Conservation (phyloP, 176 grass and related monocot genomes). For the Oryza rufipogon region DNA sequence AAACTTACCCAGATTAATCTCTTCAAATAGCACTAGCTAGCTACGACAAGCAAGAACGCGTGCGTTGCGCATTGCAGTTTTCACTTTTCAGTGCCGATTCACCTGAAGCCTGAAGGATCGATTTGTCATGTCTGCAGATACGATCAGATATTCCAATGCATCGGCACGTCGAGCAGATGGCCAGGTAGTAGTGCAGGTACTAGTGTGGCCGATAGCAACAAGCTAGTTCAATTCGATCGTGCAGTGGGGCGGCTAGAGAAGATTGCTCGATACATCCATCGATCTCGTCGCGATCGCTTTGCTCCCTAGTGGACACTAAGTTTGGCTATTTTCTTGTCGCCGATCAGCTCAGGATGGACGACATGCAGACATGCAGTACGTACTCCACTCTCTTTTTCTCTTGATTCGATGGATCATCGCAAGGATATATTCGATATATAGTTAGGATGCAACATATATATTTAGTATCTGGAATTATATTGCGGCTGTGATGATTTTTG, state of each 20-base stretch:
- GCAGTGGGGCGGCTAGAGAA: slow-evolving; percentile 29
- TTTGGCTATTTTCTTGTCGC: slow-evolving; percentile 3
- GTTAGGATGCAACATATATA: neutral
- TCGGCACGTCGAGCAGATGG: neutral
- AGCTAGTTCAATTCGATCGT: neutral
- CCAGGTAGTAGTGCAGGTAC: neutral
- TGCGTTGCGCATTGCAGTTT: neutral
- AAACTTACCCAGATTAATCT: neutral
- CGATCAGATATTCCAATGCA: slow-evolving; percentile 39
- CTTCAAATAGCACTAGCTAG: neutral
- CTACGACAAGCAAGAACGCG: neutral
- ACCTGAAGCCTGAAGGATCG: neutral
- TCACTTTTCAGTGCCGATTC: neutral
- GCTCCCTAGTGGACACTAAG: slow-evolving; percentile 6
- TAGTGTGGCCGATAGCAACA: slow-evolving; percentile 24
- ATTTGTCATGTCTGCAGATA: slow-evolving; percentile 47
- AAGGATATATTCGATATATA: neutral
- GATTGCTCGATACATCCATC: slow-evolving; percentile 18
- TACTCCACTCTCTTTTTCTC: slow-evolving; percentile 3
- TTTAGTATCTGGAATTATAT: neutral
- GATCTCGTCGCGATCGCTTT: slow-evolving; percentile 22
- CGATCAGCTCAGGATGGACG: slow-evolving; percentile 5
- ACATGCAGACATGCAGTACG: neutral
- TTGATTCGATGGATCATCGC: neutral
- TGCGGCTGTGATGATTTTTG: neutral